Percentiles rank a stretch among this genome's conserved stretches.
Evolutionary conservation across 2,329 filamentous ascomycete genomes (phyloP).

Genomic region (Hirsutella thompsonii): DNA sequence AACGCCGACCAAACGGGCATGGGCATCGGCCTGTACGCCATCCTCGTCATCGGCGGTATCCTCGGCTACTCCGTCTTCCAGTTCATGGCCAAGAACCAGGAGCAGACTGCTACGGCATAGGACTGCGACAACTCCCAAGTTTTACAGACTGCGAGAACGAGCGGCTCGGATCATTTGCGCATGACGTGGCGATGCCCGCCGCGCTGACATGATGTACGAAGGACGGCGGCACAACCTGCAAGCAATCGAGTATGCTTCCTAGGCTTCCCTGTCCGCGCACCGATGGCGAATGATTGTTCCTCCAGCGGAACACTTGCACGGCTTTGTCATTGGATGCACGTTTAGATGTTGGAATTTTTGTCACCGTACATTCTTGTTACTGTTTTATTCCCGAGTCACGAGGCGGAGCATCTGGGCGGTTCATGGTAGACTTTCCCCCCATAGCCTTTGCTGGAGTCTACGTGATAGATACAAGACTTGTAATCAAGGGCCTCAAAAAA

Average conservation of each 20-base stretch:
- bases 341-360: not conserved
- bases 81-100: conserved; percentile 48
- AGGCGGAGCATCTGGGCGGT: conserved; percentile 1
- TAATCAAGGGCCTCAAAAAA: conserved; percentile 2
- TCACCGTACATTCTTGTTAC: not conserved
- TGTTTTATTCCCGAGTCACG: not conserved
- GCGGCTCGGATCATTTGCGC: not conserved
- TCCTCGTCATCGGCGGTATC: conserved; percentile 66
- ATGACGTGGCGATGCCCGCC: not conserved
- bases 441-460: not conserved
- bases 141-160: not conserved
- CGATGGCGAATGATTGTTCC: not conserved
- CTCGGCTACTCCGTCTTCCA: conserved; percentile 74
- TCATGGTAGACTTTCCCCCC: conserved; percentile 3
- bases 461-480: conserved; percentile 4
- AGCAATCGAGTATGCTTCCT: not conserved
- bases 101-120: conserved; percentile 13
- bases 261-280: not conserved
- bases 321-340: not conserved
- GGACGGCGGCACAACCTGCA: not conserved
- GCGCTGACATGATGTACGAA: not conserved
- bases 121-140: conserved; percentile 5
- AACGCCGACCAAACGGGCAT: conserved; percentile 40
- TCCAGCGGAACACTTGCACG: no score
- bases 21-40: conserved; percentile 68